phyloP scores from a whole-genome alignment of 192 early-diverging fungal species.

The Coemansia sp. region DNA sequence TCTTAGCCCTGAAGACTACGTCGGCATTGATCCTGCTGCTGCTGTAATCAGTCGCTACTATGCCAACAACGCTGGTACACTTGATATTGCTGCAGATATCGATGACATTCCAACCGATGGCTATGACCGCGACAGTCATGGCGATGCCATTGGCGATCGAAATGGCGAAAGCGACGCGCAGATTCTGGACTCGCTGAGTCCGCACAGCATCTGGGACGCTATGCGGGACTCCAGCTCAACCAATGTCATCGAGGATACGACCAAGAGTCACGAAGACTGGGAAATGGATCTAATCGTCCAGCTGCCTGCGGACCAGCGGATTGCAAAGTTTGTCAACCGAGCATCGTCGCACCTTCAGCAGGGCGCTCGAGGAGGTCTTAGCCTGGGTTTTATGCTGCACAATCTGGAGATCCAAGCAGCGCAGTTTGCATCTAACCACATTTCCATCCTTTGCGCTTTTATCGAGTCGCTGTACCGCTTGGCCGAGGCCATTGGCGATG shows the following conservation, averaged over 20 bases:
- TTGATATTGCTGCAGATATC: conserved; percentile 43
- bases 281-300: conserved; percentile 45
- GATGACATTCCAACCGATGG: conserved; percentile 31
- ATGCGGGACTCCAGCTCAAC: conserved; percentile 1
- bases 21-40: conserved; percentile 28
- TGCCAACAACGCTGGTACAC: conserved; percentile 24
- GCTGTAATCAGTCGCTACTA: conserved; percentile 52
- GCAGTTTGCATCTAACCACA: conserved; percentile 41
- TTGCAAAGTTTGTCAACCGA: conserved; percentile 53
- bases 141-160: background rate
- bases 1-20: conserved; percentile 12
- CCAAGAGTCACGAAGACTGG: conserved; percentile 20
- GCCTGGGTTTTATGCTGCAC: conserved; percentile 53
- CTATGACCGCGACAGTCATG: background rate
- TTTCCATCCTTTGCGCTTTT: conserved; percentile 48
- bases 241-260: conserved; percentile 9
- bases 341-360: conserved; percentile 55
- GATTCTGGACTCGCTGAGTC: background rate
- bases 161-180: background rate
- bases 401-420: conserved; percentile 39
- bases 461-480: conserved; percentile 46
- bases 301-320: conserved; percentile 51
- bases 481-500: conserved; percentile 19
- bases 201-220: conserved; percentile 18
- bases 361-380: conserved; percentile 47